Evolutionary conservation across 2,329 filamentous ascomycete species (phyloP).

Genomic region (Exophiala spinifera): DNA sequence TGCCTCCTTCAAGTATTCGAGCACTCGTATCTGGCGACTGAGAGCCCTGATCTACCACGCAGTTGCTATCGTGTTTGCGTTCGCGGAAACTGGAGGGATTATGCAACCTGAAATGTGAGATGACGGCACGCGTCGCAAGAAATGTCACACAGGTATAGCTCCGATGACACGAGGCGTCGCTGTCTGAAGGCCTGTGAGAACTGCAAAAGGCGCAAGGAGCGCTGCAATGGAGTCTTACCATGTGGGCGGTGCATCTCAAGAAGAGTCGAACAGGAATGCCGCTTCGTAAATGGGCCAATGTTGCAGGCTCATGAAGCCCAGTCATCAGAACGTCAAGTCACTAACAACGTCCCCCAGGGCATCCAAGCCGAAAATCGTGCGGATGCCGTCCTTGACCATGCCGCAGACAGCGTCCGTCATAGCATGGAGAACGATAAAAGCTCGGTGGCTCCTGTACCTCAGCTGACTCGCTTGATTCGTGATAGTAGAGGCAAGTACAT

Average conservation of each 20-base stretch:
- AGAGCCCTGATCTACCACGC: too few species aligned
- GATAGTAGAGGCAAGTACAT: constrained; percentile 52
- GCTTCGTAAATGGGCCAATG: neutral
- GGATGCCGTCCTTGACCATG: neutral
- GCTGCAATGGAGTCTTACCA: constrained; percentile 49
- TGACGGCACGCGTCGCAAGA: neutral
- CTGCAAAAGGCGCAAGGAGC: constrained; percentile 49
- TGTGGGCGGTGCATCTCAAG: constrained; percentile 45
- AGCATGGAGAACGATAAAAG: neutral
- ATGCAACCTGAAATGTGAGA: too few species aligned
- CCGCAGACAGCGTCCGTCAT: neutral
- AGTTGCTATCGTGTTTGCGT: too few species aligned
- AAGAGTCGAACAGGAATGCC: constrained; percentile 3
- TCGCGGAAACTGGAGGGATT: too few species aligned
- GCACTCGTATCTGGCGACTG: too few species aligned
- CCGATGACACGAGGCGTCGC: neutral
- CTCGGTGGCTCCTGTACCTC: constrained; percentile 33
- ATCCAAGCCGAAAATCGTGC: neutral
- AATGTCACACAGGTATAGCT: neutral
- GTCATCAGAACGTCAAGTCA: neutral
- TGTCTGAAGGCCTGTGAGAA: constrained; percentile 43
- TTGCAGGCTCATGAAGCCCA: neutral
- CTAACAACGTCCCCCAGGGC: neutral
- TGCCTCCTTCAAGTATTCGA: too few species aligned
- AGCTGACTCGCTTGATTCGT: constrained; percentile 45